These are phyloP conservation scores for Fraxinus floribunda DNA, from an alignment of 305 asterid species.

Conservation along the genomic window DNA sequence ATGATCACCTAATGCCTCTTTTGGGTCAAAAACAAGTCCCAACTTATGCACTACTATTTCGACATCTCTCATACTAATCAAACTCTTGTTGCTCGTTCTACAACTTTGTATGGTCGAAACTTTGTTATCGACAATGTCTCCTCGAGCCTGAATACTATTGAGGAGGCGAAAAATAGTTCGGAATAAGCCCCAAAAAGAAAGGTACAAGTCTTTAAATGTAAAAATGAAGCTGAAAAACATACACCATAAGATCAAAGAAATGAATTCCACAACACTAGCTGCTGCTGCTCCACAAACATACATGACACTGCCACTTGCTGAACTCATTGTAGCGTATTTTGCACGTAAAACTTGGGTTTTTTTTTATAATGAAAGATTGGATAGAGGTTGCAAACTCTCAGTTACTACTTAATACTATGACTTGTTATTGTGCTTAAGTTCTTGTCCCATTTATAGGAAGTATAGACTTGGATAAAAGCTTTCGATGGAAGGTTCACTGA, in stretches of 20 bases:
- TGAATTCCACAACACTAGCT: constrained; percentile 3
- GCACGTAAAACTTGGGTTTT: not conserved
- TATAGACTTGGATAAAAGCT: not conserved
- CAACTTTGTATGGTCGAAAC: not conserved
- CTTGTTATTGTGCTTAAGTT: not conserved
- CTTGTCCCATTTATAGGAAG: not conserved
- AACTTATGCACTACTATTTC: not conserved
- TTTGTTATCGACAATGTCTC: not conserved
- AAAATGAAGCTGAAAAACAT: not conserved
- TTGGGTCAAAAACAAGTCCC: not conserved
- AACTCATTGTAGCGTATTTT: not conserved
- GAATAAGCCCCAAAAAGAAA: not conserved
- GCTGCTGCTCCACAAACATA: not conserved
- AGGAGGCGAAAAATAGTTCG: not conserved
- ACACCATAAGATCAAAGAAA: constrained; percentile 1
- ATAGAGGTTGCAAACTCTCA: not conserved
- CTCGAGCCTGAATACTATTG: not conserved
- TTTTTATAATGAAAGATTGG: not conserved
- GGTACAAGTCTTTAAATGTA: not conserved
- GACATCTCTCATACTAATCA: not conserved
- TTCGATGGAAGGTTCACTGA: not conserved
- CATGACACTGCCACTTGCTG: not conserved
- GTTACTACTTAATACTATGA: not conserved
- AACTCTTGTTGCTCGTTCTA: not conserved
- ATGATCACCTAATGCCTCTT: not conserved